Evolutionary conservation across 306 rosid genomes (phyloP), one percentile per base, ranked within the genome.

Genomic region (Vigna radiata): DNA sequence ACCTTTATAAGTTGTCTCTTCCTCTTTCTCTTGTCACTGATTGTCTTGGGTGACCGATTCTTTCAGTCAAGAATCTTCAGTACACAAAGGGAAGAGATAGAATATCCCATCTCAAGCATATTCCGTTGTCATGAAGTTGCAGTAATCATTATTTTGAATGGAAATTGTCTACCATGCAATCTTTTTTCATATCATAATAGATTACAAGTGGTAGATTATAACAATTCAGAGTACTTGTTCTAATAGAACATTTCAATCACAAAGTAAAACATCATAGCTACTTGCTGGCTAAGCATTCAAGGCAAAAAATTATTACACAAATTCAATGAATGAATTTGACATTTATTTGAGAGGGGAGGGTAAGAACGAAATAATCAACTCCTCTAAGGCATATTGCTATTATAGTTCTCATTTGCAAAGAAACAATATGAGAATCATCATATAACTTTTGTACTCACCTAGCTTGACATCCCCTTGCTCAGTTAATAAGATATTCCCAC

Each of bases 391-490:
- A 69, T 8, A 68, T 62, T 46, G 56, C 68, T 61, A 64, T 1
- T 52, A 47, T 46, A 67, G 53, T 36, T 65, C 52, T 43, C 31
- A 19, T 33, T 70, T 72, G 54, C 49, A 68, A 68, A 25, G 58
- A 70, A 44, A 80, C 50, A 77, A 78, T 53, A 53, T 49, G 50
- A 41, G 12, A 80, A 72, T 62, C 49, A 75, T 44, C 14, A 53
- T 11, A 74, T 59, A 67, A 70, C 68, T 56, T 59, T 47, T 62
- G 61, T 31, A 83, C 97, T 88, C 83, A 93, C 99, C 99, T 81
- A 95, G 85, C 83, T 95, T 95, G 91, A 95, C 99, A 80, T 95
- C 97, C 75, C 99, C 99, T 84, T 95, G 97, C 77, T 95, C 99
- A 74, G 97, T 95, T 86, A 95, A 80, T 80, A 95, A 88, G 79